Evolutionary conservation across 2,329 filamentous ascomycete species (phyloP), one percentile per base, ranked within the genome.

Genomic region (Aspergillus aculeatus): DNA sequence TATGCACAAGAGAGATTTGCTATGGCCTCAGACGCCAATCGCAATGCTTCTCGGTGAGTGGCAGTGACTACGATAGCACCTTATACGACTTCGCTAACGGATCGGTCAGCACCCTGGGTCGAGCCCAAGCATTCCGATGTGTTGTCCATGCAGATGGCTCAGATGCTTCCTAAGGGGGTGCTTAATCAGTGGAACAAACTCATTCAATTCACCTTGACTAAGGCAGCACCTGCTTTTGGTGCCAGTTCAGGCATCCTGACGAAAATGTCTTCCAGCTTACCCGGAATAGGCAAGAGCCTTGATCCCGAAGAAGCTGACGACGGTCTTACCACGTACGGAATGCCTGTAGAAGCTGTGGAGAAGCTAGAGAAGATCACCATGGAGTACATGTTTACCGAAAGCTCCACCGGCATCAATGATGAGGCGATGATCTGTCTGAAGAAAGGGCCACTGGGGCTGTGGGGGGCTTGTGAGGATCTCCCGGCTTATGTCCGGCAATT

Each of bases 51-150:
- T 55, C 16, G 53, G 53, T 55, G 14, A 44, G 38, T 19, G 4
- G 11, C 12, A 16, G 11, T 14, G 26, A 29, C 26, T 29, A 29
- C 26, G 26, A 29, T 29, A 3, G 26, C 7, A 29, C 26, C 26
- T 11, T 23, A n/a, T 1, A 4, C 2, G 2, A 14, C 7, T 29
- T 6, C 9, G 44, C 53, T 55, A 23, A 55, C 26, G 26, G 5
- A 21, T 2, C 11, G 16, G 26, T 29, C 24, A 55, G 53, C 24
- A 0, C 53, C 53, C n/a, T 55, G 53, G 53, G 53, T 48, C 12
- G 53, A 55, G 12, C 53, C 53, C 24, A 48, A 55, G 23, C 19
- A 55, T 31, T 55, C 53, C n/a, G 53, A 48, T 9, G 26, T 55
- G 11, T n/a, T 55, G 12, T 55, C 53, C 10, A 47, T 55, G 44